Conservation (phyloP, 2,329 filamentous ascomycete species). For the Nigrograna mackinnonii region DNA sequence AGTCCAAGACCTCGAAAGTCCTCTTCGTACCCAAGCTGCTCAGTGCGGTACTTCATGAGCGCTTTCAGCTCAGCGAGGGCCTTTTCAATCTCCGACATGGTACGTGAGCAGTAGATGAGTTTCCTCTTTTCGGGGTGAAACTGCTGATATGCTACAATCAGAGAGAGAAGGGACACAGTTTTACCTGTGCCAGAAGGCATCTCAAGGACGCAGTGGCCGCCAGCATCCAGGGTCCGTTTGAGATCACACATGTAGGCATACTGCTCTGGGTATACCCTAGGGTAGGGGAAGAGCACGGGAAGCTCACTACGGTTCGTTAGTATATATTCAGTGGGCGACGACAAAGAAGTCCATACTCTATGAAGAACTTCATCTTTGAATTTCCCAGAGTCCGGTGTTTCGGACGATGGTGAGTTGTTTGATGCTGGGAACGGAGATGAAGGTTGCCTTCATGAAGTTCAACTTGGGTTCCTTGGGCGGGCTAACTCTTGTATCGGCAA, state of each 20-base stretch:
- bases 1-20: conserved; percentile 91
- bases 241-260: conserved; percentile 79
- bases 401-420: neutral
- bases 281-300: conserved; percentile 74
- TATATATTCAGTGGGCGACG: conserved; percentile 1
- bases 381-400: neutral
- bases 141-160: conserved; percentile 96
- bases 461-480: neutral
- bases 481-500: neutral
- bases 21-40: conserved; percentile 87
- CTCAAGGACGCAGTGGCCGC: conserved; percentile 94
- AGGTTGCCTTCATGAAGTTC: neutral
- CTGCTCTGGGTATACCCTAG: conserved; percentile 68
- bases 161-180: conserved; percentile 89
- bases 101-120: conserved; percentile 98
- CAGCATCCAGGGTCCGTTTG: conserved; percentile 87
- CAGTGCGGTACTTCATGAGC: conserved; percentile 90
- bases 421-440: too few relatives aligned
- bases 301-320: conserved; percentile 63
- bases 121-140: conserved; percentile 92
- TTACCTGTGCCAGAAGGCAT: conserved; percentile 99
- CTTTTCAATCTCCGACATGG: conserved; percentile 99
- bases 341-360: conserved; percentile 60
- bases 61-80: conserved; percentile 88
- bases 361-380: conserved; percentile 74